Base-by-base conservation (phyloP, 2,329 filamentous ascomycete genomes). In the Didymella lethalis region DNA sequence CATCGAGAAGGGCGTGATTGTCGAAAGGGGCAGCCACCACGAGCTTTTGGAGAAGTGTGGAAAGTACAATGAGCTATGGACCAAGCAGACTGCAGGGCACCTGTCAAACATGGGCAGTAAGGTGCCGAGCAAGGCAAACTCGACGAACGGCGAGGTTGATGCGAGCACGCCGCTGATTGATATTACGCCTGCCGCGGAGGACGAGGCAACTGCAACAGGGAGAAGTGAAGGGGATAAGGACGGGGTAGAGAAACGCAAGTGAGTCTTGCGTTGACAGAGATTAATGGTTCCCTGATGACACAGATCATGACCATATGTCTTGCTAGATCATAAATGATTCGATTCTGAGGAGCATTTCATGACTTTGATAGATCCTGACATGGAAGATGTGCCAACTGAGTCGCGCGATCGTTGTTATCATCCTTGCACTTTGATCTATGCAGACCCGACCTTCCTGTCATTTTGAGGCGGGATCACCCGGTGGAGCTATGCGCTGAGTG, bases 61-160 rank as follows among this genome's bases (percentile, higher is more conserved):
- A 12, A 87, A 88, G 60, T 97, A 97, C 72, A 85, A 87, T 11
- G 88, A 88, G 60, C 93, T 97, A 87, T 97, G 93, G 93, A 87
- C 89, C 63, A 94, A 93, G 78, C 93, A 97, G 76, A 93, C 74
- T 3, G 71, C 71, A 0, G 72, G 72, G 0, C 65, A 70, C 38
- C 25, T 65, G 28, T 69, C 69, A 7, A 57, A 54, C 3, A 58
- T 54, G 20, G 57, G 49, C n/a, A 67, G 63, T 2, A 69, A 66
- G 34, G 57, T 57, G 28, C 59, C 60, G 0, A 67, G 65, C 1
- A 65, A 66, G 25, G 63, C 63, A 28, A 59, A 62, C 4, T 64
- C 65, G 1, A 62, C 60, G 11, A 50, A 67, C 8, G 64, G 62
- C 12, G 62, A 61, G 3, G 60, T 57, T 0, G 56, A 61, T 0